Evolutionary conservation across 768 basidiomycete species (phyloP).

Genomic region (Kwoniella botswanensis): DNA sequence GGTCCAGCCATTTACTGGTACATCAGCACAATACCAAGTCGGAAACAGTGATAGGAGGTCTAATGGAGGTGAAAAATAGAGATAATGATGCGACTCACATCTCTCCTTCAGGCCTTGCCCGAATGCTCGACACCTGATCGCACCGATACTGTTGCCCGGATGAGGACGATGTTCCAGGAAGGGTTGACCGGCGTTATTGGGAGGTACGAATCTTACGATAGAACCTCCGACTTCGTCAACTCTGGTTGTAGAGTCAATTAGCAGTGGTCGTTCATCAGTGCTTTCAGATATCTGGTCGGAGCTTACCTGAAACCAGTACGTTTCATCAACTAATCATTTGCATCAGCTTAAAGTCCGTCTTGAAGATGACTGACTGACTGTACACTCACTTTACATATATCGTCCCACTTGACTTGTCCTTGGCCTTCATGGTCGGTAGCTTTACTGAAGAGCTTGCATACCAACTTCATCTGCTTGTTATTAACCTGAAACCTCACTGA

Average conservation of each 20-base stretch:
- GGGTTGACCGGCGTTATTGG: slow-evolving; percentile 8
- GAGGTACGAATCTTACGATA: slow-evolving; percentile 4
- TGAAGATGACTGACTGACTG: background rate
- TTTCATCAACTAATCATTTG: slow-evolving; percentile 6
- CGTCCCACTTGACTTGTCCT: slow-evolving; percentile 14
- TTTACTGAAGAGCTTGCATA: slow-evolving; percentile 3
- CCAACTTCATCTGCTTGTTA: slow-evolving; percentile 9
- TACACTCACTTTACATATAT: slow-evolving; percentile 7
- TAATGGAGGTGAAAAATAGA: too few relatives aligned
- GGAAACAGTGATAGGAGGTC: background rate
- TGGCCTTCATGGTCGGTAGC: background rate
- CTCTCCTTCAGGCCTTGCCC: background rate
- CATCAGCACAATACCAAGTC: background rate
- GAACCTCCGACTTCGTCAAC: slow-evolving; percentile 9
- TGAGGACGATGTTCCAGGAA: slow-evolving; percentile 18
- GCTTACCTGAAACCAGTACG: background rate
- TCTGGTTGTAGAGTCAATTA: background rate
- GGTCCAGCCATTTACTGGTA: slow-evolving; percentile 9
- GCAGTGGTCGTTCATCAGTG: too few relatives aligned
- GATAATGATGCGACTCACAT: background rate
- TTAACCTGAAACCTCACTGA: slow-evolving; percentile 7
- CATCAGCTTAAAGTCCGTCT: background rate
- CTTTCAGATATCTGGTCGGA: too few relatives aligned
- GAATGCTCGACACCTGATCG: background rate
- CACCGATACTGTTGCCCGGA: background rate